Conservation (phyloP, 208 protist species). For the Trypanosoma vivax region DNA sequence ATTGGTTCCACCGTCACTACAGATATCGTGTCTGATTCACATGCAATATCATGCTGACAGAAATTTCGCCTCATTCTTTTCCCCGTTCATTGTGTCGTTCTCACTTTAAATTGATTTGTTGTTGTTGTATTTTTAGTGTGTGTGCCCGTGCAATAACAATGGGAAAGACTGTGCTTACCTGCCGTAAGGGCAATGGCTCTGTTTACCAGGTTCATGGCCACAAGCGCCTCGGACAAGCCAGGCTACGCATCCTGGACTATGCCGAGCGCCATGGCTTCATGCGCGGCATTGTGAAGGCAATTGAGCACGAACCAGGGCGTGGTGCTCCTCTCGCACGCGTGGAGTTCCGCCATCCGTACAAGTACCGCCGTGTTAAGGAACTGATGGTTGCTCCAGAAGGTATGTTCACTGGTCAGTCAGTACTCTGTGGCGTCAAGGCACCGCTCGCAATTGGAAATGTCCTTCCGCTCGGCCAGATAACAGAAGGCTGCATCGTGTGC, state of each 20-base stretch:
- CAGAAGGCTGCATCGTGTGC: slow-evolving; percentile 99
- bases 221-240: slow-evolving; percentile 94
- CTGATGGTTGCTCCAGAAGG: slow-evolving; percentile 98
- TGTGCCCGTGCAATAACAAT: slow-evolving; percentile 27
- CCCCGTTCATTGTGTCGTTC: not conserved
- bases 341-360: slow-evolving; percentile 96
- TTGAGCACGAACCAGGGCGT: slow-evolving; percentile 99
- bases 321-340: slow-evolving; percentile 98
- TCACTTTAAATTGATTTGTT: slow-evolving; percentile 1
- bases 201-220: slow-evolving; percentile 91
- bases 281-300: slow-evolving; percentile 89
- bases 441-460: slow-evolving; percentile 97
- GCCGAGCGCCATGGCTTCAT: slow-evolving; percentile 93
- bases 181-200: slow-evolving; percentile 93
- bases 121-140: slow-evolving; percentile 10
- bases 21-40: no score
- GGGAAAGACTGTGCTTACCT: slow-evolving; percentile 86
- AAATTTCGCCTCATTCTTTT: not conserved
- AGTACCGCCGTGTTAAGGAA: slow-evolving; percentile 90
- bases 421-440: slow-evolving; percentile 98
- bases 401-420: slow-evolving; percentile 98
- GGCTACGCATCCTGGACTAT: slow-evolving; percentile 95
- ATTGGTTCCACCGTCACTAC: no score
- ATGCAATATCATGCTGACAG: no score
- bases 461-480: slow-evolving; percentile 94